Evolutionary conservation across 2,329 filamentous ascomycete genomes (phyloP).

Genomic region (Alternaria ventricosa): DNA sequence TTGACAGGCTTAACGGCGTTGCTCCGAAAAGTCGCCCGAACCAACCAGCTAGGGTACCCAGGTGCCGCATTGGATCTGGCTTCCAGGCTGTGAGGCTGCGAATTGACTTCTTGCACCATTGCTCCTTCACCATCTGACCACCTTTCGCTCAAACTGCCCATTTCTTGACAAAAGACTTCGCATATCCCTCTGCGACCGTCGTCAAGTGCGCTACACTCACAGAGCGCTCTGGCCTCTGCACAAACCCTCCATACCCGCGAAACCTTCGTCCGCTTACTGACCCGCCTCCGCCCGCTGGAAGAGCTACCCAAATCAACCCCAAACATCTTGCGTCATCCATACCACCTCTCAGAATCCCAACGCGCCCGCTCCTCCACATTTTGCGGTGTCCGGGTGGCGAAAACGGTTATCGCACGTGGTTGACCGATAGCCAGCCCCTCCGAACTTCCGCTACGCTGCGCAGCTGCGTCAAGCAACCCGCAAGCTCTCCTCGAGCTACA

Average conservation of each 20-base stretch:
- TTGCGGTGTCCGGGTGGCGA: conserved; percentile 12
- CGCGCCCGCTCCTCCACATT: conserved; percentile 1
- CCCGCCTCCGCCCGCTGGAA: conserved; percentile 17
- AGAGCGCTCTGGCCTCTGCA: conserved; percentile 5
- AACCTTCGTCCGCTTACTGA: conserved; percentile 2
- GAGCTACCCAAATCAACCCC: conserved; percentile 6
- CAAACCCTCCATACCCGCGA: neutral
- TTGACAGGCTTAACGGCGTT: conserved; percentile 17
- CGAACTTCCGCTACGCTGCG: neutral
- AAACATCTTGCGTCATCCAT: conserved; percentile 21
- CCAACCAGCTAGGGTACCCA: conserved; percentile 19
- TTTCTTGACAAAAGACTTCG: neutral
- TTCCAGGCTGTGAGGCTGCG: conserved; percentile 16
- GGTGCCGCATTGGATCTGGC: conserved; percentile 10
- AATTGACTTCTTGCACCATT: conserved; percentile 10
- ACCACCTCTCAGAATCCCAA: conserved; percentile 1
- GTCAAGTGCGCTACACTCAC: conserved; percentile 15
- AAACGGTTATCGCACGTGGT: conserved; percentile 8
- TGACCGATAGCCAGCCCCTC: conserved; percentile 10
- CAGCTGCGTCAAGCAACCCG: neutral
- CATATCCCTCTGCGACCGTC: conserved; percentile 1
- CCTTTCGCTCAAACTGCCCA: conserved; percentile 5
- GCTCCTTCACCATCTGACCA: conserved; percentile 18
- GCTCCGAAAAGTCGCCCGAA: conserved; percentile 24
- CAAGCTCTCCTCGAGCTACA: neutral